Percentiles rank a stretch among this genome's conserved stretches.
Conservation (phyloP, 23 red algal species). For the Gracilaria gracilis region DNA sequence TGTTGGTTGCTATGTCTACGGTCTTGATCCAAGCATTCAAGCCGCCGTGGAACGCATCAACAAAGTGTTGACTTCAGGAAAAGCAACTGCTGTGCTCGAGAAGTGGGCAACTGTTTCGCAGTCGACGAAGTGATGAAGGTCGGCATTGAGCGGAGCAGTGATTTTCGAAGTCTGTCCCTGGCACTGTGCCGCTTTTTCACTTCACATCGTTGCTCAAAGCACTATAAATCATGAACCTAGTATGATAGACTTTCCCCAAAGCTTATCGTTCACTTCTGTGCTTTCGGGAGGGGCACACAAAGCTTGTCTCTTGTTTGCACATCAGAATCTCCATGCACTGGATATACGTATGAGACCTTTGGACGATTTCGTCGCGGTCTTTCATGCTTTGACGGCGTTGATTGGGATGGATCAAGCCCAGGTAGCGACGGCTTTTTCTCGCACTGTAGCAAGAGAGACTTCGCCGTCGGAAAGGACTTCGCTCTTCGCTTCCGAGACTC, state of each 20-base stretch:
- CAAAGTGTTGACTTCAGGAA: constrained; percentile 62
- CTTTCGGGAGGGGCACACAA: background rate
- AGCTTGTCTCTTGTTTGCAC: constrained; percentile 32
- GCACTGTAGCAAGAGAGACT: background rate
- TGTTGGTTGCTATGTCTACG: constrained; percentile 86
- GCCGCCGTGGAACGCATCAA: constrained; percentile 60
- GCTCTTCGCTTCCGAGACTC: constrained; percentile 2
- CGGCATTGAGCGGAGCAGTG: background rate
- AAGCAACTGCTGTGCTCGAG: constrained; percentile 56
- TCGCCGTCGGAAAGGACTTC: background rate
- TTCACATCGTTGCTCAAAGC: background rate
- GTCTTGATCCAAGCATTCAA: constrained; percentile 68
- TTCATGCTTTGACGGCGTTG: constrained; percentile 1
- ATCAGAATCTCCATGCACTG: constrained; percentile 4
- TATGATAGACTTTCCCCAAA: background rate
- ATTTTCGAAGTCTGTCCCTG: background rate
- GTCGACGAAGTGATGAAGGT: background rate
- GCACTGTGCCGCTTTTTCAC: background rate
- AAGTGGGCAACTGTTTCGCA: constrained; percentile 66
- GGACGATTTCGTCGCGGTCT: constrained; percentile 24
- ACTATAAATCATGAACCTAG: background rate
- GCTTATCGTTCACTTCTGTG: background rate
- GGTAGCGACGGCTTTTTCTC: background rate
- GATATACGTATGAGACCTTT: constrained; percentile 23
- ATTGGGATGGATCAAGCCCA: background rate